Percentiles rank a stretch among this genome's conserved stretches.
These are phyloP conservation scores for Lactarius evosmus DNA, from an alignment of 768 basidiomycete species.

Conservation along the genomic window DNA sequence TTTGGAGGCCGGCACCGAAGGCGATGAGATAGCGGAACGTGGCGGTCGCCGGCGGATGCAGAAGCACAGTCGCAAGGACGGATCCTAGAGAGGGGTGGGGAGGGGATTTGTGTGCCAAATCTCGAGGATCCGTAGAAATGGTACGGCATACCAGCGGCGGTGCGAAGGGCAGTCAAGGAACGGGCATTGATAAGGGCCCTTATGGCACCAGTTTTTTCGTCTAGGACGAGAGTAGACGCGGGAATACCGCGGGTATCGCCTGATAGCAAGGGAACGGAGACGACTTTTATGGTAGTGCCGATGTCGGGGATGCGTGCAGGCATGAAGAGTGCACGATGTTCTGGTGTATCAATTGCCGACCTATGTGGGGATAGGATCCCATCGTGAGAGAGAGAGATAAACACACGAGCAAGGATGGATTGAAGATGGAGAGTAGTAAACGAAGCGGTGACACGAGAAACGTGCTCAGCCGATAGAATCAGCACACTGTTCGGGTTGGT, in stretches of 20 bases:
- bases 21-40: constrained; percentile 49
- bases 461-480: constrained; percentile 59
- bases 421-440: constrained; percentile 45
- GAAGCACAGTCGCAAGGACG: constrained; percentile 57
- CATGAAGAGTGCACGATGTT: constrained; percentile 77
- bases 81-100: constrained; percentile 52
- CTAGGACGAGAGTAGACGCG: constrained; percentile 70
- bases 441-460: constrained; percentile 45
- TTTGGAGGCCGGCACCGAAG: constrained; percentile 74
- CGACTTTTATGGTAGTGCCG: constrained; percentile 76
- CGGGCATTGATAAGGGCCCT: constrained; percentile 78
- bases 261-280: constrained; percentile 56
- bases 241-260: constrained; percentile 58
- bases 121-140: not conserved
- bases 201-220: constrained; percentile 65
- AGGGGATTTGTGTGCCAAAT: no score
- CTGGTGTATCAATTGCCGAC: constrained; percentile 47
- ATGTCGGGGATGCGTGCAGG: constrained; percentile 56
- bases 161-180: constrained; percentile 73
- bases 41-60: constrained; percentile 37
- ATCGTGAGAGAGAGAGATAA: constrained; percentile 13
- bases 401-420: constrained; percentile 28
- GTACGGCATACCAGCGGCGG: constrained; percentile 65
- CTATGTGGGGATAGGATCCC: constrained; percentile 50
- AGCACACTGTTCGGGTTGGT: constrained; percentile 37